These are phyloP conservation scores for Aspergillus sclerotioniger DNA, from an alignment of 495 filamentous ascomycete species.

Conservation along the genomic window DNA sequence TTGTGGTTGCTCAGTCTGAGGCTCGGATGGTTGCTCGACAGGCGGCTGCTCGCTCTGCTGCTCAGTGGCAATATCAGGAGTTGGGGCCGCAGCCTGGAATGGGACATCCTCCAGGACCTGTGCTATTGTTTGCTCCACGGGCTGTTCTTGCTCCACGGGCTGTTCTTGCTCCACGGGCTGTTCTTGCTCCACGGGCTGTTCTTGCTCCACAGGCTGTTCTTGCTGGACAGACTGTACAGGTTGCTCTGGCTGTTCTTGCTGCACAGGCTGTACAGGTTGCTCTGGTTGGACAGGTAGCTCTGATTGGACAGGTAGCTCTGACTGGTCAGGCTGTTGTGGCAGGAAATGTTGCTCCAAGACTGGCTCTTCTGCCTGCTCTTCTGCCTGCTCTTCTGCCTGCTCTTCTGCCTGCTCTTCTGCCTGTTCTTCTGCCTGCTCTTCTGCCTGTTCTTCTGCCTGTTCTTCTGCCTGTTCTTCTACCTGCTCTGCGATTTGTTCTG, in stretches of 20 bases:
- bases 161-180: conserved; percentile 13
- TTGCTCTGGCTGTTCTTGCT: background rate
- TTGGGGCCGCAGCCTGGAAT: background rate
- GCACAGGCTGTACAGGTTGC: background rate
- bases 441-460: no score
- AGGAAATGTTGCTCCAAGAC: conserved; percentile 4
- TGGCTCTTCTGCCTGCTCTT: background rate
- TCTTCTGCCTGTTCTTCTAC: background rate
- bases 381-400: background rate
- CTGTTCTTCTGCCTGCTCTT: background rate
- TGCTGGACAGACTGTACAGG: conserved; percentile 14
- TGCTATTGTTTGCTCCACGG: conserved; percentile 12
- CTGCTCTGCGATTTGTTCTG: background rate
- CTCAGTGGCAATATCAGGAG: background rate
- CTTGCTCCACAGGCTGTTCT: conserved; percentile 3
- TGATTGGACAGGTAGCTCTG: conserved; percentile 9
- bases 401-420: background rate
- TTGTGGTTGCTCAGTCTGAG: background rate
- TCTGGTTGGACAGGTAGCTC: conserved; percentile 13
- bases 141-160: background rate
- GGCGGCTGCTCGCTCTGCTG: conserved; percentile 1
- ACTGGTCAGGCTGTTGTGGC: conserved; percentile 8
- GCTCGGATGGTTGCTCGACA: conserved; percentile 1
- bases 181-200: conserved; percentile 8
- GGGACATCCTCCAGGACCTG: conserved; percentile 1